Evolutionary conservation across 1,139 yeast genomes (phyloP), one percentile per base, ranked within the genome.

Genomic region (Wickerhamiella pararugosa): DNA sequence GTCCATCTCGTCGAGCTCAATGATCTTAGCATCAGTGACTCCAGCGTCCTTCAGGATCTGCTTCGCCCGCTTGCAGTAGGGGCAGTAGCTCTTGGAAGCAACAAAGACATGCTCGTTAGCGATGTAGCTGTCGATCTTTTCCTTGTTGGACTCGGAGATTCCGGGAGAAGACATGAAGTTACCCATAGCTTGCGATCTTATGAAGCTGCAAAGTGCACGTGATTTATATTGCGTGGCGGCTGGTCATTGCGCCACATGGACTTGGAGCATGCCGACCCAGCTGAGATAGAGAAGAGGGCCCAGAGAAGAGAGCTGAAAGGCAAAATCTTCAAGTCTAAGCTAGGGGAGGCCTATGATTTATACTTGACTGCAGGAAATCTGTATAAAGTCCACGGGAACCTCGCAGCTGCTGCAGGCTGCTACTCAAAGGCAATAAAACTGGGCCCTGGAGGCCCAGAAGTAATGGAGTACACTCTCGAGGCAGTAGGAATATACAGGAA

Each of bases 351-450:
- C 7, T 15, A 11, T 9, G 41, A 38, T 6, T 10, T 38, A 9
- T 38, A 33, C 15, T 30, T 35, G 29, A 38, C 41, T 3, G 41
- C 41, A 7, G 41, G 37, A 4, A 38, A 38, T 21, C 25, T 33
- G n/a, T 38, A 15, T 29, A 79, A 84, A 48, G 67, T 87, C 55
- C 90, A 90, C 61, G 96, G 87, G 47, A 83, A 87, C 58, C 82
- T 81, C 55, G 66, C 82, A 53, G 84, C 84, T 65, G 75, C 81
- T 38, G 78, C 86, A 29, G 66, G 90, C 45, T 84, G 96, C 57
- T 75, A 77, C 44, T 66, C 90, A 51, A 92, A 95, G 32, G 73
- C 73, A 45, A 82, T 77, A 45, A 97, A 90, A 60, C 65, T 73
- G 33, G 84, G 87, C 32, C 7, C 32, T 7, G 27, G 30, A 21